Evolutionary conservation across 129 eudicot genomes (phyloP).

Genomic region (Escallonia rubra): DNA sequence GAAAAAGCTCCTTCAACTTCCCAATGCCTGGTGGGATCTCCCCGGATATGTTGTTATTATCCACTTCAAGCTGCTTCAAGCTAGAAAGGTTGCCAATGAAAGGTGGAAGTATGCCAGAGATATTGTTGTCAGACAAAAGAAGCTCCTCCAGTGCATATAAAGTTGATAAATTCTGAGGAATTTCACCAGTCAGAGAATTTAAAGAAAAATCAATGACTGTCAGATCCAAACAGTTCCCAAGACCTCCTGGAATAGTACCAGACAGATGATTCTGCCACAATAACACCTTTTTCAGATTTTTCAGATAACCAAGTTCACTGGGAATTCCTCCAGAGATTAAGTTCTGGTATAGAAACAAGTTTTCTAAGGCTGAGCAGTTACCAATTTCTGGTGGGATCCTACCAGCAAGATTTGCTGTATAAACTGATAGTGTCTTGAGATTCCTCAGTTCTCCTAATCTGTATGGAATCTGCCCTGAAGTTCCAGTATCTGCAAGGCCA

Average conservation of each 20-base stretch:
- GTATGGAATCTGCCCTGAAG: conserved; percentile 39
- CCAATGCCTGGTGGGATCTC: conserved; percentile 39
- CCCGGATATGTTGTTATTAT: conserved; percentile 44
- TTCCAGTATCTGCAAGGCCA: conserved; percentile 52
- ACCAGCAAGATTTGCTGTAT: conserved; percentile 52
- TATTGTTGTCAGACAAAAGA: conserved; percentile 39
- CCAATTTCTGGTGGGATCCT: conserved; percentile 34
- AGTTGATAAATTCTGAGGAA: conserved; percentile 34
- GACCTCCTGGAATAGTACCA: conserved; percentile 35
- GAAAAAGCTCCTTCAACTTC: conserved; percentile 32
- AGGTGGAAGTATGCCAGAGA: conserved; percentile 36
- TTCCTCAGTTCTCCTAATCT: conserved; percentile 35
- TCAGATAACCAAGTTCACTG: conserved; percentile 24
- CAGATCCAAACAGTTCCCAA: conserved; percentile 42
- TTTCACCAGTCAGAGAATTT: conserved; percentile 37
- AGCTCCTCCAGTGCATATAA: conserved; percentile 41
- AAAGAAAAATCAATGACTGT: conserved; percentile 46
- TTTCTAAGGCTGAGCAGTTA: conserved; percentile 35
- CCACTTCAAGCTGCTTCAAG: conserved; percentile 43
- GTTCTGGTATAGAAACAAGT: conserved; percentile 41
- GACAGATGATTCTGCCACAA: conserved; percentile 47
- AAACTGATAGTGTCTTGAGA: conserved; percentile 46
- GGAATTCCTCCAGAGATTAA: conserved; percentile 45
- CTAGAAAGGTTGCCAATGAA: conserved; percentile 31
- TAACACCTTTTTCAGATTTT: conserved; percentile 38